These are phyloP conservation scores for Myriosclerotinia duriaeana DNA, from an alignment of 2,329 filamentous ascomycete genomes.

Conservation along the genomic window DNA sequence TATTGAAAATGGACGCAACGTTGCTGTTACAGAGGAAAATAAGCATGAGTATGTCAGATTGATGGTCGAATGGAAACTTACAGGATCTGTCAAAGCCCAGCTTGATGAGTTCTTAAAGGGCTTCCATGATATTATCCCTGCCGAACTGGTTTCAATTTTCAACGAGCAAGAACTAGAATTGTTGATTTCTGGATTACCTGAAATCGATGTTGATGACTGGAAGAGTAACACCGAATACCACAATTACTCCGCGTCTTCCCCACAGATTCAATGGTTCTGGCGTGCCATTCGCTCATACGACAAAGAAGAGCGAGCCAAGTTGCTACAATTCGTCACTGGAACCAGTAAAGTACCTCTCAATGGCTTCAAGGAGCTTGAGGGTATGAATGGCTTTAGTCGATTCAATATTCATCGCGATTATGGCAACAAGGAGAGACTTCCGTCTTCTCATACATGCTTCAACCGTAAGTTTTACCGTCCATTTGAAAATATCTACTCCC, in stretches of 20 bases:
- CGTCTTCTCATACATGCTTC: conserved; percentile 97
- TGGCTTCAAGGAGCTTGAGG: conserved; percentile 97
- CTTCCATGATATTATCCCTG: conserved; percentile 97
- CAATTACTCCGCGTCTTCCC: conserved; percentile 91
- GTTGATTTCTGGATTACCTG: conserved; percentile 91
- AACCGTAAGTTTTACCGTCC: conserved; percentile 72
- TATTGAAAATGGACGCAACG: conserved; percentile 81
- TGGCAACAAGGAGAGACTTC: conserved; percentile 91
- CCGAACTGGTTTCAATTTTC: conserved; percentile 93
- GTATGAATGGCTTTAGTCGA: conserved; percentile 96
- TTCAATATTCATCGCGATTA: conserved; percentile 99
- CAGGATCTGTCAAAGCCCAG: conserved; percentile 90
- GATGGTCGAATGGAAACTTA: conserved; percentile 90
- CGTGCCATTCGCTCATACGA: conserved; percentile 94
- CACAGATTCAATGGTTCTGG: conserved; percentile 99
- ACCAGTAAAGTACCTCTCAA: conserved; percentile 98
- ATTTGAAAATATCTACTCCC: conserved; percentile 20
- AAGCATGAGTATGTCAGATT: conserved; percentile 96
- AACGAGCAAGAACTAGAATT: conserved; percentile 97
- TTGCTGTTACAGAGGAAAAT: conserved; percentile 94
- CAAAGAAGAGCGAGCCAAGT: conserved; percentile 96
- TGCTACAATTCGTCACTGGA: conserved; percentile 96
- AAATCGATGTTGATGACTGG: conserved; percentile 98
- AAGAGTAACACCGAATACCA: conserved; percentile 99
- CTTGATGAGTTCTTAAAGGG: conserved; percentile 90